A percentile compares a stretch with the other conserved stretches of the same genome.
Evolutionary conservation across 805 yeast genomes (phyloP).

Genomic region (Cyberlindnera americana): DNA sequence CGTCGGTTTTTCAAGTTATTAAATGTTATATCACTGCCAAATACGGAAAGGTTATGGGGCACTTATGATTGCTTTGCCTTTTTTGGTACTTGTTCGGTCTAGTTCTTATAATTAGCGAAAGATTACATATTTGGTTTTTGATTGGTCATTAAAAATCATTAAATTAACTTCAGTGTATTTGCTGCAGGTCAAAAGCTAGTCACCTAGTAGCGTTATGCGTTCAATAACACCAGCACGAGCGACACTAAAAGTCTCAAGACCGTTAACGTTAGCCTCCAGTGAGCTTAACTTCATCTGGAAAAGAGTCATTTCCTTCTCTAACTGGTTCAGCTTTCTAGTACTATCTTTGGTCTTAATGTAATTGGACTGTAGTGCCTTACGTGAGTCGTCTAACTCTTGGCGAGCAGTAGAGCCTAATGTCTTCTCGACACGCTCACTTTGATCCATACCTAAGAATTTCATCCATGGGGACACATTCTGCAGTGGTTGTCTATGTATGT

Average conservation of each 20-base stretch:
- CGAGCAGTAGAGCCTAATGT: constrained; percentile 9
- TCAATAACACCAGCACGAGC: constrained; percentile 17
- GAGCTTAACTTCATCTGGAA: constrained; percentile 16
- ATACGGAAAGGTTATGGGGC: too few species aligned
- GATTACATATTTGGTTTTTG: too few species aligned
- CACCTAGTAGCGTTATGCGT: constrained; percentile 18
- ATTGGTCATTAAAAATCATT: too few species aligned
- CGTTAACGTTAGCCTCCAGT: constrained; percentile 15
- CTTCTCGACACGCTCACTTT: constrained; percentile 11
- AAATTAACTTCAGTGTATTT: too few species aligned
- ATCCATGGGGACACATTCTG: constrained; percentile 16
- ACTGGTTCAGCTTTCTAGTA: constrained; percentile 5
- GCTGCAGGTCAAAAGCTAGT: constrained; percentile 1
- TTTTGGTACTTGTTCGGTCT: too few species aligned
- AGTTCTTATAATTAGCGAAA: too few species aligned
- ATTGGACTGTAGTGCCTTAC: constrained; percentile 15
- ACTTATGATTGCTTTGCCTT: too few species aligned
- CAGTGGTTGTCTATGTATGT: constrained; percentile 1
- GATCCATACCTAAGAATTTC: constrained; percentile 17
- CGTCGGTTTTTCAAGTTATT: too few species aligned
- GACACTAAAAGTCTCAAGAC: constrained; percentile 14
- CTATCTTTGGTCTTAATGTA: constrained; percentile 12
- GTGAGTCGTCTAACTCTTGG: constrained; percentile 13
- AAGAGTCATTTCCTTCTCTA: constrained; percentile 14
- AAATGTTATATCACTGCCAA: too few species aligned